Base-by-base conservation (phyloP, 768 basidiomycete species). In the Cantharellus cinnabarinus region DNA sequence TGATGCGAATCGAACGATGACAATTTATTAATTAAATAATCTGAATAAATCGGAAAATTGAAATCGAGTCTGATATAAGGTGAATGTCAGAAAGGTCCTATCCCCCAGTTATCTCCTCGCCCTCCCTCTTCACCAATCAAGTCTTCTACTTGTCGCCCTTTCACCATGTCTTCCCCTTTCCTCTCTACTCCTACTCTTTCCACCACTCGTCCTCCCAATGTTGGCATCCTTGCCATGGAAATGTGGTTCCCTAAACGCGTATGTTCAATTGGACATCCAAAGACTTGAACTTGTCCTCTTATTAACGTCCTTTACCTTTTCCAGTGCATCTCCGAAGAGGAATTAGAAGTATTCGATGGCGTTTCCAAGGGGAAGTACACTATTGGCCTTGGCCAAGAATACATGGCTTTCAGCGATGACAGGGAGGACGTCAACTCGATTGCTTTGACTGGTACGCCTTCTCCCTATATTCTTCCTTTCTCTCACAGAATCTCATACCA, bases 391-490 rank as follows among this genome's bases (percentile, higher is more conserved):
- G 95, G 93, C 60, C 89, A 94, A 71, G 82, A 93, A 70, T 90
- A 82, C 76, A 99, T 99, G 95, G 90, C 94, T 41, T 98, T 89
- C 80, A 86, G 86, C 61, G 93, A 97, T 69, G 95, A 99, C 77
- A 82, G 89, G 59, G 95, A 99, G 71, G 94, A 99, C 74, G 94
- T 99, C 76, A 94, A 95, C 80, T 94, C 91, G 5, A 91, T 98
- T 70, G 84, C 89, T 44, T 72, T 99, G 64, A 94, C 89, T 66
- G 90, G 93, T 90, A 60, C 61, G 83, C 67, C 10, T 38, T 54
- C 34, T 3, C 7, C 14, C 10, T 10, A 10, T 7, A 37, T 10
- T 54, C 52, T 57, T 57, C 14, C 15, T 5, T 38, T 15, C 42
- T 7, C 5, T 41, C 38, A 41, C 38, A 41, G 15, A 39, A 7